These are phyloP conservation scores for Leucogyrophana mollusca DNA, from an alignment of 768 basidiomycete genomes.

Conservation along the genomic window DNA sequence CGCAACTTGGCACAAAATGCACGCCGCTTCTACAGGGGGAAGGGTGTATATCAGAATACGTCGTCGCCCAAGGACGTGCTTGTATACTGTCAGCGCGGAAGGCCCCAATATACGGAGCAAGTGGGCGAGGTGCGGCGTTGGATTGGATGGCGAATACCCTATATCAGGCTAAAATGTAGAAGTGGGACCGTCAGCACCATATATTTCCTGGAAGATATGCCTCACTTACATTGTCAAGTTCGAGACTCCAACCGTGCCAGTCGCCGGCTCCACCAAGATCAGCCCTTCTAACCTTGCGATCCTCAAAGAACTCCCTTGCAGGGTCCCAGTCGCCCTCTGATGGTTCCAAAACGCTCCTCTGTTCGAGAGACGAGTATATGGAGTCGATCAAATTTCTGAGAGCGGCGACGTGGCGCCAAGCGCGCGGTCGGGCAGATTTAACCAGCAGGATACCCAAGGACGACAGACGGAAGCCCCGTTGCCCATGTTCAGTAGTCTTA, in stretches of 20 bases:
- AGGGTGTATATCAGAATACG: constrained; percentile 79
- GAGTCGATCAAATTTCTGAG: constrained; percentile 58
- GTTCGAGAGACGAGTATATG: constrained; percentile 53
- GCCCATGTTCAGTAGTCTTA: constrained; percentile 65
- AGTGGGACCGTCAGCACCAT: background rate
- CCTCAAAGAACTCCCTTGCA: constrained; percentile 62
- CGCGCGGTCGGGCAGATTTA: constrained; percentile 61
- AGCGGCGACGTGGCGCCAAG: constrained; percentile 69
- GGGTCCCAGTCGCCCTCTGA: constrained; percentile 62
- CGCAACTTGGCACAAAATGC: constrained; percentile 58
- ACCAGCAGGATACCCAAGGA: constrained; percentile 75
- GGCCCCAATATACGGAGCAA: constrained; percentile 77
- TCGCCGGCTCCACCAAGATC: constrained; percentile 57
- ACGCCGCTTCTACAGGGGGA: constrained; percentile 79
- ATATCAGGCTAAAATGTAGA: constrained; percentile 14
- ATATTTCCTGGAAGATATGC: background rate
- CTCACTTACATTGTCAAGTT: constrained; percentile 52
- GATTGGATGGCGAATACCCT: constrained; percentile 35
- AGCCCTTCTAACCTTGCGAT: constrained; percentile 48
- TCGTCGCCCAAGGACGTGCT: constrained; percentile 70
- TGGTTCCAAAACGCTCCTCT: constrained; percentile 46
- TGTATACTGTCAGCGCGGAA: constrained; percentile 75
- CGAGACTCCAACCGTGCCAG: constrained; percentile 70
- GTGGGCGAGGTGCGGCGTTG: constrained; percentile 72
- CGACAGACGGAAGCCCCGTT: constrained; percentile 77